phyloP scores from a whole-genome alignment of 75 land plant genomes.

The Picea glauca region DNA sequence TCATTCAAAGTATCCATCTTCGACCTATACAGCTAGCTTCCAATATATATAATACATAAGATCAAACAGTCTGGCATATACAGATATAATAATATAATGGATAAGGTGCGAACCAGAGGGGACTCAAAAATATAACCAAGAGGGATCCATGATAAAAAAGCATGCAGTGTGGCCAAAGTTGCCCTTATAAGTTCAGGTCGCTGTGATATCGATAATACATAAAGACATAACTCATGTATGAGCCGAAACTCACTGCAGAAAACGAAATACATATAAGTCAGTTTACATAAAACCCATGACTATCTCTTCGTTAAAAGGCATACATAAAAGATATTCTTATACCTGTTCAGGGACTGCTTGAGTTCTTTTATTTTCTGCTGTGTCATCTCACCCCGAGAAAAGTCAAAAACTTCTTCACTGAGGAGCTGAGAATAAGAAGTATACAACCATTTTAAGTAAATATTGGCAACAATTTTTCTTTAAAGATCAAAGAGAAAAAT shows the following conservation, averaged over 20 bases:
- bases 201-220: slow-evolving; percentile 89
- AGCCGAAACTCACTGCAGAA: slow-evolving; percentile 90
- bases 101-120: slow-evolving; percentile 61
- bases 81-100: slow-evolving; percentile 1
- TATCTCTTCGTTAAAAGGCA: too few relatives aligned
- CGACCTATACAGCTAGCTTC: too few relatives aligned
- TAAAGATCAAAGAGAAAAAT: background rate
- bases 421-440: slow-evolving; percentile 57
- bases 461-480: background rate
- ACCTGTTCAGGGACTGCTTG: slow-evolving; percentile 96
- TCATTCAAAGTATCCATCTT: background rate
- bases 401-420: slow-evolving; percentile 99
- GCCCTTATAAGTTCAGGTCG: slow-evolving; percentile 91
- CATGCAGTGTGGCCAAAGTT: slow-evolving; percentile 91
- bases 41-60: background rate
- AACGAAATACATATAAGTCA: slow-evolving; percentile 10
- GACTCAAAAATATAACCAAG: slow-evolving; percentile 96
- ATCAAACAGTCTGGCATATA: background rate
- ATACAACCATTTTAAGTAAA: background rate
- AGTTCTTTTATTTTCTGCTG: slow-evolving; percentile 96
- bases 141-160: slow-evolving; percentile 97
- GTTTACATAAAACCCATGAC: background rate
- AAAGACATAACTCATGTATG: slow-evolving; percentile 96
- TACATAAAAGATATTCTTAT: background rate
- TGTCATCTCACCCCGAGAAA: slow-evolving; percentile 98